A percentile compares a stretch with the other conserved stretches of the same genome.
phyloP scores from a whole-genome alignment of 2,329 filamentous ascomycete genomes.

The Aspergillus hiratsukae region DNA sequence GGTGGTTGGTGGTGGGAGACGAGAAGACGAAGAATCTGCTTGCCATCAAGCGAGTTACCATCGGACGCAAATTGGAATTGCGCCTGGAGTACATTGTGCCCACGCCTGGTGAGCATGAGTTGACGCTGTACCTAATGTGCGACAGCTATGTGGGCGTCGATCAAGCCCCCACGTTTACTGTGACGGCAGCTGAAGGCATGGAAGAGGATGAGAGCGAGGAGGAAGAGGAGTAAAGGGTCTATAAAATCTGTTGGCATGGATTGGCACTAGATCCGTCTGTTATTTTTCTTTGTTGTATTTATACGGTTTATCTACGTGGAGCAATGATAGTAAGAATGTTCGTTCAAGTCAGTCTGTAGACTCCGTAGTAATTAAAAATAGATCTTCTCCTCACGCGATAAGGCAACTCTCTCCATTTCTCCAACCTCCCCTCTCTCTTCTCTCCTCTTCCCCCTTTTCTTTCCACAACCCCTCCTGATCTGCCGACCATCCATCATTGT shows the following conservation, averaged over 20 bases:
- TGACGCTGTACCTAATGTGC: conserved; percentile 93
- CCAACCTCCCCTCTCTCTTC: neutral
- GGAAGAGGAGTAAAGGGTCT: conserved; percentile 53
- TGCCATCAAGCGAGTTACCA: conserved; percentile 90
- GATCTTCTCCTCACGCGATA: neutral
- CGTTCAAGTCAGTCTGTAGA: neutral
- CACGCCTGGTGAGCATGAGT: conserved; percentile 74
- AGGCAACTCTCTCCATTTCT: neutral
- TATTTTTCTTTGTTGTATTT: conserved; percentile 7
- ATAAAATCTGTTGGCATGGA: conserved; percentile 12
- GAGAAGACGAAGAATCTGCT: conserved; percentile 82
- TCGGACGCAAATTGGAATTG: conserved; percentile 71
- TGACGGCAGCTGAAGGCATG: conserved; percentile 86
- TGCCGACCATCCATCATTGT: conserved; percentile 1
- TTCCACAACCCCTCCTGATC: neutral
- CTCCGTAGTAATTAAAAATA: no score
- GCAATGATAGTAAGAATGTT: conserved; percentile 12
- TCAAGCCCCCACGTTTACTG: conserved; percentile 84
- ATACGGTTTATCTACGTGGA: conserved; percentile 6
- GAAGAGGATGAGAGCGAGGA: conserved; percentile 89
- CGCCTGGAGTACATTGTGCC: conserved; percentile 86
- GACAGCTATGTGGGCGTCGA: conserved; percentile 97
- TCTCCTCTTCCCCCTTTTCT: conserved; percentile 1
- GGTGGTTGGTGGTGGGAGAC: conserved; percentile 96
- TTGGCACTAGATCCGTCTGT: conserved; percentile 8